Base-by-base conservation (phyloP, 108 stramenopile genomes). In the Conticribra weissflogii region DNA sequence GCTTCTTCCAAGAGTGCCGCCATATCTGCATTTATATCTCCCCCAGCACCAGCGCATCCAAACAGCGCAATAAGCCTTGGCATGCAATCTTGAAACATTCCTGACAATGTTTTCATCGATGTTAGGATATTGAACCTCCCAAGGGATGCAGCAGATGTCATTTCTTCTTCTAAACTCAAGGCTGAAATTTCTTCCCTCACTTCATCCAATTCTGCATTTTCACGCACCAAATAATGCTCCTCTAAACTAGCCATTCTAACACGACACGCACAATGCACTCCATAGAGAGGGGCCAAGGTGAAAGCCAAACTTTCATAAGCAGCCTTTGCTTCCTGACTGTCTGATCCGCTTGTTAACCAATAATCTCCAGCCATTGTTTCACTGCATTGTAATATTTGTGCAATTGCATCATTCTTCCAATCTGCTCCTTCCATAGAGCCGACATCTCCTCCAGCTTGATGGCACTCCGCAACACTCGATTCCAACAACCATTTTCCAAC, bases 1-100 rank as follows among this genome's bases (percentile, higher is more conserved):
- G 88, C 87, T 81, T 95, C 84, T 63, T 95, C 93, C 47, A 95
- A 56, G 31, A 95, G 49, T 27, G 81, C 90, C 19, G 94, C 90
- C 29, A 83, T 78, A 32, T 88, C 88, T 8, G 89, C 78, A 19
- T 85, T 77, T 24, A 95, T 81, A 19, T 75, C 75, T 22, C 53
- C 47, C 12, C 41, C 63, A 3, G 49, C 29, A 0, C 69, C 68
- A 34, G 53, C 53, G 2, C 63, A 54, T 44, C 82, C 74, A 83
- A 91, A 94, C 29, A 87, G 29, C 29, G 68, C 31, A 63, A 85
- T 74, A 0, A 94, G 68, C 52, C 79, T 71, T 22, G 83, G 88
- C 31, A 84, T 68, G 60, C 78, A 69, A 49, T 80, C 69, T 9
- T 75, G 76, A 68, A 89, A 86, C 46, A 85, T 74, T 24, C 54